phyloP scores from a whole-genome alignment of 2,329 filamentous ascomycete species.

The Stenocarpella maydis region DNA sequence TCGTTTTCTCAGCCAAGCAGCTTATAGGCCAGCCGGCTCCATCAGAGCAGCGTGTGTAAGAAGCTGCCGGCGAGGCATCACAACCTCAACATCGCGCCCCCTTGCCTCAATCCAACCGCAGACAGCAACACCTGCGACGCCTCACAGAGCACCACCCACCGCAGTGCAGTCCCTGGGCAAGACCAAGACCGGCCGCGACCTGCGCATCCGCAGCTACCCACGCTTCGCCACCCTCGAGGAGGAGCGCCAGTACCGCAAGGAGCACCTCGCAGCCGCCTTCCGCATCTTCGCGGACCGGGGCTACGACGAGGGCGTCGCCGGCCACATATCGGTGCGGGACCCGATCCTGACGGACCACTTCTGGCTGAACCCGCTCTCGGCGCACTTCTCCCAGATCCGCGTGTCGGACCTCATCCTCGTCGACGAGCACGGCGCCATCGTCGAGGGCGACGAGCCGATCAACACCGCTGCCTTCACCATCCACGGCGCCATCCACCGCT shows the following conservation, averaged over 20 bases:
- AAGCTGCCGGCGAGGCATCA: background rate
- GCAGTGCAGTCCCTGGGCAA: constrained; percentile 34
- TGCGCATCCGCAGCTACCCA: constrained; percentile 57
- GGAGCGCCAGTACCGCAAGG: constrained; percentile 64
- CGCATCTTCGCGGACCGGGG: constrained; percentile 67
- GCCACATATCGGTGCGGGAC: constrained; percentile 58
- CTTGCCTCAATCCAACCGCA: constrained; percentile 25
- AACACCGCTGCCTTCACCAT: constrained; percentile 77
- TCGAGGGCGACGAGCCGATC: constrained; percentile 70
- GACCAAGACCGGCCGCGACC: constrained; percentile 27
- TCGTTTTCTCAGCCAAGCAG: background rate
- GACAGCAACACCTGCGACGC: background rate
- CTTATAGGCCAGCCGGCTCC: background rate
- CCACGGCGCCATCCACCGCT: constrained; percentile 72
- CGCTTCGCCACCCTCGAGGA: constrained; percentile 57
- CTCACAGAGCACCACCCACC: constrained; percentile 28
- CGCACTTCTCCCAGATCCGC: constrained; percentile 71
- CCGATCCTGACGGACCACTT: constrained; percentile 39
- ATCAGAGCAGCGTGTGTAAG: background rate
- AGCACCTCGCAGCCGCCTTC: constrained; percentile 67
- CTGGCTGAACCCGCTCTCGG: constrained; percentile 64
- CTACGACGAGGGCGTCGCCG: constrained; percentile 68
- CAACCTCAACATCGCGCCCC: constrained; percentile 5
- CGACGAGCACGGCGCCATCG: constrained; percentile 65
- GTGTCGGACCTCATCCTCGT: constrained; percentile 75